A percentile compares a stretch with the other conserved stretches of the same genome.
Conservation (phyloP, 768 basidiomycete genomes). For the Mycena olivaceomarginata region DNA sequence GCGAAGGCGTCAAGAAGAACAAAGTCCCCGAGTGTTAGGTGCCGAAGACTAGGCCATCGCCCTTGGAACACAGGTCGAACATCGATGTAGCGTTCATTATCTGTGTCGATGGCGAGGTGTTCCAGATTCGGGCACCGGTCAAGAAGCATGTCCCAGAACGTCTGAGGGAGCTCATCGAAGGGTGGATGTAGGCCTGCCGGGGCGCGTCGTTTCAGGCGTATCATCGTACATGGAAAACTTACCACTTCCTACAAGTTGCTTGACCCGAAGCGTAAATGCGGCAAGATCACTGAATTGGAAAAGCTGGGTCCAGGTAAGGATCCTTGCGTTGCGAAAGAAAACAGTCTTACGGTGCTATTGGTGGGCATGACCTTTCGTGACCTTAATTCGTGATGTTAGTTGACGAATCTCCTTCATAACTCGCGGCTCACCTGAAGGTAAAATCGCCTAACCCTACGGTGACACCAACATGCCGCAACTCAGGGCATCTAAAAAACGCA, state of each 20-base stretch:
- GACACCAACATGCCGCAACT: slow-evolving; percentile 41
- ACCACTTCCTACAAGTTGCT: slow-evolving; percentile 43
- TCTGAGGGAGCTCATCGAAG: slow-evolving; percentile 44
- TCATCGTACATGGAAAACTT: not conserved
- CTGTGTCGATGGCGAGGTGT: slow-evolving; percentile 43
- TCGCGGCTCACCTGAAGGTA: slow-evolving; percentile 32
- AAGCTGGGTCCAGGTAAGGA: slow-evolving; percentile 17
- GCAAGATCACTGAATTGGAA: slow-evolving; percentile 39
- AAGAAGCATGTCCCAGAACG: slow-evolving; percentile 42
- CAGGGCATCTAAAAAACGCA: slow-evolving; percentile 30
- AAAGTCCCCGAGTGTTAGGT: slow-evolving; percentile 42
- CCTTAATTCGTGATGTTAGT: slow-evolving; percentile 6
- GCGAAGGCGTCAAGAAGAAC: slow-evolving; percentile 44
- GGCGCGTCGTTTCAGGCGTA: not conserved
- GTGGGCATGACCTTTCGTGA: slow-evolving; percentile 43
- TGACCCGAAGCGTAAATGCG: slow-evolving; percentile 43
- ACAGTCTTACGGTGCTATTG: slow-evolving; percentile 33
- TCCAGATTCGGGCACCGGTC: slow-evolving; percentile 39
- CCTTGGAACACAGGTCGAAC: slow-evolving; percentile 41
- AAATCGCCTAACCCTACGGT: slow-evolving; percentile 42
- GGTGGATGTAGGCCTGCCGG: slow-evolving; percentile 40
- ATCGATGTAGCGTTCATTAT: slow-evolving; percentile 45
- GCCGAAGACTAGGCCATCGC: slow-evolving; percentile 40
- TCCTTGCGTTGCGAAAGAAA: not conserved
- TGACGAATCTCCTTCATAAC: not conserved